phyloP scores from a whole-genome alignment of 306 rosid species.

The Dalbergia cultrata region DNA sequence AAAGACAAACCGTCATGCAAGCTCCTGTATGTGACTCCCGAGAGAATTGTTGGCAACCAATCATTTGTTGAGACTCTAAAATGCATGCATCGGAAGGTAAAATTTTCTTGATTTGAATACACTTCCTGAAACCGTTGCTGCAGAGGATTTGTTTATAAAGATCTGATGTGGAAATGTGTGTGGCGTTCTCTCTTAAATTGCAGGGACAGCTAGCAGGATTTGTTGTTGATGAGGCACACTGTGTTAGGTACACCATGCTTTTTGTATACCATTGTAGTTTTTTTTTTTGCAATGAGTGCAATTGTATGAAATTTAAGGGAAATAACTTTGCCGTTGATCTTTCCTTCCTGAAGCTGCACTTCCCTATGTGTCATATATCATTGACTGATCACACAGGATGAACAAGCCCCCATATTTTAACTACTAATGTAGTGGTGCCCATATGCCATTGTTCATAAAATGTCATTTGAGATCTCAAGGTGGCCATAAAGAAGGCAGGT shows the following conservation, averaged over 20 bases:
- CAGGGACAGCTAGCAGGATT: slow-evolving; percentile 92
- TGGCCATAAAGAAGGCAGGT: slow-evolving; percentile 13
- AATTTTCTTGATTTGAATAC: slow-evolving; percentile 40
- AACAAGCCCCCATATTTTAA: slow-evolving; percentile 42
- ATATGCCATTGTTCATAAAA: slow-evolving; percentile 9
- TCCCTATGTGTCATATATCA: slow-evolving; percentile 18
- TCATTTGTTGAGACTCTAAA: slow-evolving; percentile 76
- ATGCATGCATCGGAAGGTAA: slow-evolving; percentile 81
- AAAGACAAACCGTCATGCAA: slow-evolving; percentile 96
- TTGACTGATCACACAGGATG: slow-evolving; percentile 25
- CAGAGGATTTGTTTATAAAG: slow-evolving; percentile 31
- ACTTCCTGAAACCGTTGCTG: slow-evolving; percentile 17
- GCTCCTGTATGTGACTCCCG: slow-evolving; percentile 97
- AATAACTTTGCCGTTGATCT: slow-evolving; percentile 29
- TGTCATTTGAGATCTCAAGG: slow-evolving; percentile 33
- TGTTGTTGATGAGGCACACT: slow-evolving; percentile 96
- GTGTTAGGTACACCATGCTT: slow-evolving; percentile 79
- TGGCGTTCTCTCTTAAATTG: slow-evolving; percentile 53
- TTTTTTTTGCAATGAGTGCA: slow-evolving; percentile 9
- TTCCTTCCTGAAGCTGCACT: slow-evolving; percentile 40
- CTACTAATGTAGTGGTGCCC: slow-evolving; percentile 13
- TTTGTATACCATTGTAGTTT: slow-evolving; percentile 38
- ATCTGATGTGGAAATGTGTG: slow-evolving; percentile 39
- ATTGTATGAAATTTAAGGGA: slow-evolving; percentile 17
- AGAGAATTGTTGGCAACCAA: slow-evolving; percentile 84